Conservation (phyloP, 2,329 filamentous ascomycete species). For the Phialophora chinensis region DNA sequence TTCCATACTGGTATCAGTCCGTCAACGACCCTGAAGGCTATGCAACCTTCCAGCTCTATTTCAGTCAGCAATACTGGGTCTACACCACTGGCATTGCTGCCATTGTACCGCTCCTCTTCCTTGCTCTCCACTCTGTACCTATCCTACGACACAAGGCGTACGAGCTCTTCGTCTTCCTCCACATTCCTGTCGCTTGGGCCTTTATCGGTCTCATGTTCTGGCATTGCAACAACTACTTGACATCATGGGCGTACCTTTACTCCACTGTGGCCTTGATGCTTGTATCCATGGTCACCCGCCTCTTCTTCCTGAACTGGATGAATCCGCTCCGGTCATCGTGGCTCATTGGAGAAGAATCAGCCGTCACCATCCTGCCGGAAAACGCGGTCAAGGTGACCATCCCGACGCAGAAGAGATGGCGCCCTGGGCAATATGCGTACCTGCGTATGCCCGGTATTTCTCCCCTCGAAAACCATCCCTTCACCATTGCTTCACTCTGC, state of each 20-base stretch:
- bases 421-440: slow-evolving; percentile 92
- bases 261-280: slow-evolving; percentile 80
- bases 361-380: slow-evolving; percentile 85
- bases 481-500: slow-evolving; percentile 91
- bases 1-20: slow-evolving; percentile 89
- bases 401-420: slow-evolving; percentile 90
- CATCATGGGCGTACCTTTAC: slow-evolving; percentile 88
- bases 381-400: slow-evolving; percentile 96
- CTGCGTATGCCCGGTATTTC: slow-evolving; percentile 92
- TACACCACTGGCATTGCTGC: slow-evolving; percentile 88
- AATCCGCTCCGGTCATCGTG: slow-evolving; percentile 80
- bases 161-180: slow-evolving; percentile 81
- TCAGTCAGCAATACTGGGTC: slow-evolving; percentile 64
- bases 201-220: slow-evolving; percentile 90
- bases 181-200: slow-evolving; percentile 79
- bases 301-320: slow-evolving; percentile 90
- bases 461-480: slow-evolving; percentile 89
- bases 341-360: slow-evolving; percentile 88
- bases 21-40: slow-evolving; percentile 81
- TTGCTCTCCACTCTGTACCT: slow-evolving; percentile 84
- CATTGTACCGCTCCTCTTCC: slow-evolving; percentile 75
- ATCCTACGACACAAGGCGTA: slow-evolving; percentile 78
- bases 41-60: slow-evolving; percentile 71
- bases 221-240: slow-evolving; percentile 92
- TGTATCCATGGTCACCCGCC: slow-evolving; percentile 72